Base-by-base conservation (phyloP, 2,329 filamentous ascomycete genomes). In the Neofusicoccum cordaticola region DNA sequence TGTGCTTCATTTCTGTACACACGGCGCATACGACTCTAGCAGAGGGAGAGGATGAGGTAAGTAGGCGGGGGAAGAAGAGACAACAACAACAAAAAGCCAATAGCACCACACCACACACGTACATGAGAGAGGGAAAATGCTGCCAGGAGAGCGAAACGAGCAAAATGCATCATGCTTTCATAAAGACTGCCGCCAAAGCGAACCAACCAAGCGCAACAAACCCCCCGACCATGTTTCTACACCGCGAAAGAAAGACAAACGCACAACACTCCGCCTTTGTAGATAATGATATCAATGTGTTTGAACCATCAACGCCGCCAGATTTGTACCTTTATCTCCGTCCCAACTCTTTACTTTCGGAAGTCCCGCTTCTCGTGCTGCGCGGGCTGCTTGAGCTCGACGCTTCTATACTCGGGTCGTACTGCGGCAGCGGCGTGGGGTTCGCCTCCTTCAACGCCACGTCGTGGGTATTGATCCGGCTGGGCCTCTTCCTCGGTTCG, bases 321-420 rank as follows among this genome's bases (percentile, higher is more conserved):
- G 8, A 17, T 15, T 34, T 35, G 22, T 35, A 51, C 34, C 15
- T 51, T 37, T 62, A 62, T 31, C 35, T 62, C 22, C n/a, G 17
- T 4, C 39, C 60, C 35, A 45, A 15, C 17, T 52, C 62, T 41
- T 57, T 42, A 17, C 41, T 45, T 22, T 58, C 52, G 6, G 31
- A 47, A 53, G 62, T 27, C 51, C 35, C 39, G 52, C 62, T 64
- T 11, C 52, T 66, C 35, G 65, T 64, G 66, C 69, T 72, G 15
- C 69, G 70, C 17, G 70, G 69, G 65, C 41, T 65, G 52, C 65
- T 66, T 31, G 56, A 63, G 44, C 66, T 66, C 66, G 84, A 82
- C 42, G 56, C 56, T 11, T 35, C 56, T 48, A 79, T 65, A 1
- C 76, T 78, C 2, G 83, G 75, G 67, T 78, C 74, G 66, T 80